Percentiles rank a stretch among this genome's conserved stretches.
These are phyloP conservation scores for Cerioporus squamosus DNA, from an alignment of 1,284 basidiomycete species.

Conservation along the genomic window DNA sequence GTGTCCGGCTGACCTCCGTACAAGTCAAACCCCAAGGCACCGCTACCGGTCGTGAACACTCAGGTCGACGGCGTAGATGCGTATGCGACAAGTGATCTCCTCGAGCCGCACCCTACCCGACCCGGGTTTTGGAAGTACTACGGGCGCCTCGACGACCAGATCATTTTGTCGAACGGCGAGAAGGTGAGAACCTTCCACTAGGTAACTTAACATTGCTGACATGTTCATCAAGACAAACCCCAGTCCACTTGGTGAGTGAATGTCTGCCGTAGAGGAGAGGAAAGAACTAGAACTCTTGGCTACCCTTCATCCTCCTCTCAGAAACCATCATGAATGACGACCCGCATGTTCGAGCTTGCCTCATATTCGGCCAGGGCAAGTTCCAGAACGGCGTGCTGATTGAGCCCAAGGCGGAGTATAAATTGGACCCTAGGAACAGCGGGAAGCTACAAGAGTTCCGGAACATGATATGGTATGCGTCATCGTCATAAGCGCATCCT, in stretches of 20 bases:
- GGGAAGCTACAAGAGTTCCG: slow-evolving; percentile 32
- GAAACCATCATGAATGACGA: slow-evolving; percentile 37
- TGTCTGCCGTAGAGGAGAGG: background rate
- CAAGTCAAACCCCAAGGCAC: slow-evolving; percentile 13
- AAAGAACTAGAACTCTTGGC: too few relatives aligned
- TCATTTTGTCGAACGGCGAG: slow-evolving; percentile 32
- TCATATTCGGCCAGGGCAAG: slow-evolving; percentile 46
- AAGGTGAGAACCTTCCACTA: slow-evolving; percentile 19
- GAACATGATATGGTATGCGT: slow-evolving; percentile 38
- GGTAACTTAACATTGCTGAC: background rate
- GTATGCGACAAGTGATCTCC: slow-evolving; percentile 45
- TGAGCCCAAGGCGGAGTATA: slow-evolving; percentile 32
- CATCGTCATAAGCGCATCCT: too few relatives aligned
- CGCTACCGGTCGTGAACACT: slow-evolving; percentile 33
- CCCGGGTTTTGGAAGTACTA: slow-evolving; percentile 45
- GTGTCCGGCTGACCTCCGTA: background rate
- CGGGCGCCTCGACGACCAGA: slow-evolving; percentile 52
- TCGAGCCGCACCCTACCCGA: slow-evolving; percentile 46
- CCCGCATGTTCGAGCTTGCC: slow-evolving; percentile 32
- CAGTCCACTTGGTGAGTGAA: slow-evolving; percentile 40
- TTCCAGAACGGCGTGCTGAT: slow-evolving; percentile 44
- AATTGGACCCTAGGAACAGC: slow-evolving; percentile 32
- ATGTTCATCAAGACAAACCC: slow-evolving; percentile 42
- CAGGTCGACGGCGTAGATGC: slow-evolving; percentile 29
- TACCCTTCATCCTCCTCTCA: slow-evolving; percentile 14